These are phyloP conservation scores for Alternaria alternata DNA, from an alignment of 2,329 filamentous ascomycete species.

Conservation along the genomic window DNA sequence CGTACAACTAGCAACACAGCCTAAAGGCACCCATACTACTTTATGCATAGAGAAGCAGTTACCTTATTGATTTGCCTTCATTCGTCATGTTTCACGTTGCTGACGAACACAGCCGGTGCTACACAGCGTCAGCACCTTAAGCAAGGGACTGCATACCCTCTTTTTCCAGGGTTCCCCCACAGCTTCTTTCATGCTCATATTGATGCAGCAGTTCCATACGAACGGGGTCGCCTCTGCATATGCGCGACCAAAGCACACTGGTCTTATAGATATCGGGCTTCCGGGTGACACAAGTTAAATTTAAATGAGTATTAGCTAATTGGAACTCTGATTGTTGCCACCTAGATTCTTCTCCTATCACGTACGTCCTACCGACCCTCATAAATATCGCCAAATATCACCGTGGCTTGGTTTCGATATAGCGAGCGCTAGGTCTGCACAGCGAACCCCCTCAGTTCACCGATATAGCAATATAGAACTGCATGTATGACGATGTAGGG, in stretches of 20 bases:
- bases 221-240: slow-evolving; percentile 2
- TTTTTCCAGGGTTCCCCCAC: slow-evolving; percentile 6
- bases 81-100: slow-evolving; percentile 17
- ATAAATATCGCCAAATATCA: background rate
- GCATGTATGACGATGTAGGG: slow-evolving; percentile 4
- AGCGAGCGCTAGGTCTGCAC: background rate
- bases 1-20: slow-evolving; percentile 5
- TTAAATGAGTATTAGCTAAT: background rate
- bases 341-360: slow-evolving; percentile 2
- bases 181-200: slow-evolving; percentile 14
- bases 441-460: background rate
- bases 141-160: slow-evolving; percentile 9
- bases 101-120: slow-evolving; percentile 6
- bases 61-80: background rate
- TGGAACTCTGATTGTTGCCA: background rate
- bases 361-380: background rate
- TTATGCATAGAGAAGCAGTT: background rate
- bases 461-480: background rate
- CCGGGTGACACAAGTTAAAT: background rate
- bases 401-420: background rate
- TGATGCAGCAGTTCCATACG: slow-evolving; percentile 7
- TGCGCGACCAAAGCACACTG: background rate
- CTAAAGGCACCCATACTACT: slow-evolving; percentile 8
- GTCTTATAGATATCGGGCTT: background rate
- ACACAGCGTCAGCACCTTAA: slow-evolving; percentile 9